Evolutionary conservation across 2,329 filamentous ascomycete species (phyloP).

Genomic region (Phoma sp.): DNA sequence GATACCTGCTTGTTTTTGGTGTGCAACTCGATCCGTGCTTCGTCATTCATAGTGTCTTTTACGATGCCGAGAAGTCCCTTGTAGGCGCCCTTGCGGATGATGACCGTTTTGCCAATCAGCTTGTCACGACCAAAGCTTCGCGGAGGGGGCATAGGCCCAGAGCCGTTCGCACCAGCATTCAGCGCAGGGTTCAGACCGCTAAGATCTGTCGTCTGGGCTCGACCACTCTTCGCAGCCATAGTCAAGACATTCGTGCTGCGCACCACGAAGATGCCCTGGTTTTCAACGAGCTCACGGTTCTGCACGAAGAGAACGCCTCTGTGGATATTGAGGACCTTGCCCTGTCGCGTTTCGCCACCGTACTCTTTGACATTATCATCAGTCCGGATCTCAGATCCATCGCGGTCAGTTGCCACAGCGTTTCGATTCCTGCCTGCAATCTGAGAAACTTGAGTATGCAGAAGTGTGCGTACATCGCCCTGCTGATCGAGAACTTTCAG

Average conservation of each 20-base stretch:
- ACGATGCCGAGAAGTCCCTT: conserved; percentile 95
- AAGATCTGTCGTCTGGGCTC: conserved; percentile 74
- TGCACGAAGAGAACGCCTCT: conserved; percentile 91
- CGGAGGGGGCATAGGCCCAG: conserved; percentile 68
- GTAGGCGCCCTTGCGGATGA: conserved; percentile 83
- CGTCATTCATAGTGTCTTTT: conserved; percentile 86
- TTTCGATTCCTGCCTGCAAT: conserved; percentile 82
- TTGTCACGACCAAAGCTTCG: conserved; percentile 78
- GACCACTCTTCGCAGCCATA: conserved; percentile 90
- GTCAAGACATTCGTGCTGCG: conserved; percentile 85
- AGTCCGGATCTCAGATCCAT: conserved; percentile 87
- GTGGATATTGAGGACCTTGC: conserved; percentile 92
- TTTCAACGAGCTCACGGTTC: conserved; percentile 82
- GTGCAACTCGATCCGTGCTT: conserved; percentile 89
- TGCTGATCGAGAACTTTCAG: conserved; percentile 90
- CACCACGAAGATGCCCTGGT: conserved; percentile 87
- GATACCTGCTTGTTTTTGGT: conserved; percentile 92
- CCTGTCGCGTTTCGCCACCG: conserved; percentile 81
- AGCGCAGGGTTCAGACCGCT: conserved; percentile 87
- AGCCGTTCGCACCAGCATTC: conserved; percentile 62
- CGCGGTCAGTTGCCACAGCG: conserved; percentile 89
- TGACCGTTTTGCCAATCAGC: conserved; percentile 88
- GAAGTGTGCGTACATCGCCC: conserved; percentile 77
- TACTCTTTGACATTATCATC: conserved; percentile 94
- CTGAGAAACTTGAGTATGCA: conserved; percentile 91